Conservation (phyloP, 2,329 filamentous ascomycete species). For the Thermothelomyces thermophilus region DNA sequence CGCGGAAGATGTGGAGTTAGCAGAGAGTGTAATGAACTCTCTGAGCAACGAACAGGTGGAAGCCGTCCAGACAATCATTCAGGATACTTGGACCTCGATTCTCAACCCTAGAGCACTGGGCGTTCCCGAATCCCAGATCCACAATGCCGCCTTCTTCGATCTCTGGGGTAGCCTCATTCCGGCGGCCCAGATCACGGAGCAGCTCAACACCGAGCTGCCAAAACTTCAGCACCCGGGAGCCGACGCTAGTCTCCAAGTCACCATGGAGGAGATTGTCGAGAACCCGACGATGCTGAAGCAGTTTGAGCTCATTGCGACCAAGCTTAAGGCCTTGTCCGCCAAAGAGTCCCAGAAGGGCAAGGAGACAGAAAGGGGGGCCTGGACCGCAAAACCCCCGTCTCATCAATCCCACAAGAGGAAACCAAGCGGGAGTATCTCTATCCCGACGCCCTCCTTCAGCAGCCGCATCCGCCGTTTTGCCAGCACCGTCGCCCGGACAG, state of each 20-base stretch:
- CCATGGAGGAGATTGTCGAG: conserved; percentile 43
- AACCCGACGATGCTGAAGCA: conserved; percentile 45
- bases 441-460: conserved; percentile 14
- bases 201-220: conserved; percentile 38
- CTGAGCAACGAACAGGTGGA: conserved; percentile 37
- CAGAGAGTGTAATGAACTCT: conserved; percentile 22
- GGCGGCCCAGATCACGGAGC: conserved; percentile 40
- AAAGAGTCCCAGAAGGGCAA: conserved; percentile 19
- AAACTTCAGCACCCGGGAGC: conserved; percentile 33
- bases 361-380: conserved; percentile 2
- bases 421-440: conserved; percentile 18
- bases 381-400: neutral
- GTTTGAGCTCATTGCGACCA: conserved; percentile 36
- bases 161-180: conserved; percentile 45
- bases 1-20: neutral
- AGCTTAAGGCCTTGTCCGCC: conserved; percentile 17
- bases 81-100: conserved; percentile 39
- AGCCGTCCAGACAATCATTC: conserved; percentile 37
- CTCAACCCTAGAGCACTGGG: conserved; percentile 36
- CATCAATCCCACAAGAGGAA: conserved; percentile 13
- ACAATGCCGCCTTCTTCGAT: conserved; percentile 44
- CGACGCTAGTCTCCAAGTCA: conserved; percentile 34
- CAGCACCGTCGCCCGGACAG: conserved; percentile 21
- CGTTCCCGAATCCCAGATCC: conserved; percentile 37
- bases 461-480: conserved; percentile 24